Percentiles rank a stretch among this genome's conserved stretches.
phyloP scores from a whole-genome alignment of 176 grass and related monocot species.

The Oryza brachyantha region DNA sequence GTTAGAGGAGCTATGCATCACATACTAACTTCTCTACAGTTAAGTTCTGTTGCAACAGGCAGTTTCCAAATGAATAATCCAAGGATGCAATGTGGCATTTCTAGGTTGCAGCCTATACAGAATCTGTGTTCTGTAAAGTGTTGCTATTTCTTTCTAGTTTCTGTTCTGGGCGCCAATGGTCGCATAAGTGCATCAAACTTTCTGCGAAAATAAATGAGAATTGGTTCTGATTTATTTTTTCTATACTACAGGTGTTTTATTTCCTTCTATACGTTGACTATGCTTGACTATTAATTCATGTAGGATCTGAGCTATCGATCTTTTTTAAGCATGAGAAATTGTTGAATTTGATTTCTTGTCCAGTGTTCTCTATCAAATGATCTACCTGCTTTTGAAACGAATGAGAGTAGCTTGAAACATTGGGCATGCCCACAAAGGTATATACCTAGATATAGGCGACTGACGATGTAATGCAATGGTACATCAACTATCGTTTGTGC shows the following conservation, averaged over 20 bases:
- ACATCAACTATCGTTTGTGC: not conserved
- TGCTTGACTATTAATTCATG: not conserved
- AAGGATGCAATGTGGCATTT: not conserved
- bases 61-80: not conserved
- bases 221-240: conserved; percentile 2
- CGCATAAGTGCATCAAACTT: not conserved
- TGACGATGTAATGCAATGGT: not conserved
- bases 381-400: not conserved
- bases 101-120: not conserved
- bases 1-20: not conserved
- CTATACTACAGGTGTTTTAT: not conserved
- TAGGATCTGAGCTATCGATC: not conserved
- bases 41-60: not conserved
- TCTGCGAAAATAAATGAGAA: not conserved
- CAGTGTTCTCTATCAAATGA: conserved; percentile 1
- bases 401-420: not conserved
- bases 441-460: not conserved
- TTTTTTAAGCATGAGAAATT: not conserved
- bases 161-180: not conserved
- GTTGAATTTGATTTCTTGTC: not conserved
- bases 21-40: not conserved
- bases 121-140: not conserved
- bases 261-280: not conserved
- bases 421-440: not conserved
- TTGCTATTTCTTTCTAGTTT: not conserved